Base-by-base conservation (phyloP, 1,284 basidiomycete genomes). In the Trametes polyzona region DNA sequence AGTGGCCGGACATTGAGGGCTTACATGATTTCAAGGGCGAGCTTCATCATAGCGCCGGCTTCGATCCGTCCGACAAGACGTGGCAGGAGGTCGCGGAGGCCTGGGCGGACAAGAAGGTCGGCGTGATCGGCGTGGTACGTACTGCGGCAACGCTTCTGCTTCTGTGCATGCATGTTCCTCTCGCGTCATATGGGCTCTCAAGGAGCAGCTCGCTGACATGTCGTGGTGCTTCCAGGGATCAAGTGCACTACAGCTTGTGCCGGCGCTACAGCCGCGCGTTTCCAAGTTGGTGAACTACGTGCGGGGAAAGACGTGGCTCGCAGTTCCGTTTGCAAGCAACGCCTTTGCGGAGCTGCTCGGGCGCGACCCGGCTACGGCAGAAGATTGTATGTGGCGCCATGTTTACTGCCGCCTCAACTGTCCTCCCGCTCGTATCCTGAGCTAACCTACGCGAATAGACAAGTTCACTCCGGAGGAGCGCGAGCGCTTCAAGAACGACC, bases 201-300 rank as follows among this genome's bases (percentile, higher is more conserved):
- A 17, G 29, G 10, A 6, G n/a, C n/a, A 9, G 5, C 4, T 21
- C 17, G 52, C 39, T 58, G n/a, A 47, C 11, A 36, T 23, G 16
- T 9, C 6, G 10, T 52, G n/a, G n/a, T n/a, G n/a, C n/a, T n/a
- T n/a, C 9, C 50, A 85, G 84, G 85, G 86, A 1, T 86, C 84
- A 0, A 83, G 83, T n/a, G 83, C 82, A 1, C 78, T 88, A 23
- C 87, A 88, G 64, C 79, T 87, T 12, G 81, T 87, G 0, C 77
- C 86, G 0, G 77, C 83, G 1, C 69, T 88, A 10, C 84, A 86
- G 61, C 77, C 81, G 1, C 76, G 74, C 54, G 84, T 85, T 5
- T 69, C 71, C 47, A 75, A 78, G 55, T 56, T 88, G 24, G 71
- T 74, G 36, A 84, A 86, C 67, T 87, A 81, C 62, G 85, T 84